Evolutionary conservation across 805 yeast species (phyloP).

Genomic region (Yarrowia porcina): DNA sequence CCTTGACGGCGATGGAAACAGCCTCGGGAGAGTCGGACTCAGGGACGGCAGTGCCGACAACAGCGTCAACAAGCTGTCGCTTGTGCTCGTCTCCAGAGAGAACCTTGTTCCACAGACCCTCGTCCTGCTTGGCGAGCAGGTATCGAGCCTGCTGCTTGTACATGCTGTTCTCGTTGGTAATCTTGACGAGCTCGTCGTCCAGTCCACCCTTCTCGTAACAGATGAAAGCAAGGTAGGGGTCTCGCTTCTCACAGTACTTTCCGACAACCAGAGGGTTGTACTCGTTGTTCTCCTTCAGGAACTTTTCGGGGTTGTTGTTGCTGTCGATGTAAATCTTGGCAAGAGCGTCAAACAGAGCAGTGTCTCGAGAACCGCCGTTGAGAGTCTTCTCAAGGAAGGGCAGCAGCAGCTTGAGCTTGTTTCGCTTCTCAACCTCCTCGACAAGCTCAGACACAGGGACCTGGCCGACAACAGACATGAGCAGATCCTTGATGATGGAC

Average conservation of each 20-base stretch:
- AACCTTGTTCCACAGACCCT: slow-evolving; percentile 76
- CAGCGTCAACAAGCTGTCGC: slow-evolving; percentile 88
- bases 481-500: slow-evolving; percentile 70
- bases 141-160: slow-evolving; percentile 99
- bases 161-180: slow-evolving; percentile 97
- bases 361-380: slow-evolving; percentile 77
- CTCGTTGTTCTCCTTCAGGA: slow-evolving; percentile 81
- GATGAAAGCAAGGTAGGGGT: slow-evolving; percentile 95
- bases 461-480: slow-evolving; percentile 85
- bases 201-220: slow-evolving; percentile 95
- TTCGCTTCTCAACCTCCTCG: slow-evolving; percentile 93
- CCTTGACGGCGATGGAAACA: slow-evolving; percentile 86
- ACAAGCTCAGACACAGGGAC: slow-evolving; percentile 90
- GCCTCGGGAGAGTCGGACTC: slow-evolving; percentile 92
- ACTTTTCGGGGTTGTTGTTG: slow-evolving; percentile 95
- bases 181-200: slow-evolving; percentile 81
- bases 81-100: slow-evolving; percentile 78
- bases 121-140: slow-evolving; percentile 82
- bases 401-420: slow-evolving; percentile 81
- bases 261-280: slow-evolving; percentile 96
- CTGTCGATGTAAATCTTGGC: slow-evolving; percentile 98
- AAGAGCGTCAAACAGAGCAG: slow-evolving; percentile 87
- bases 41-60: slow-evolving; percentile 93
- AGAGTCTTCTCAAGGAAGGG: slow-evolving; percentile 91
- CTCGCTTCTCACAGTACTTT: slow-evolving; percentile 97